A percentile compares a stretch with the other conserved stretches of the same genome.
Conservation (phyloP, 768 basidiomycete species). For the Daedaleopsis sinensis region DNA sequence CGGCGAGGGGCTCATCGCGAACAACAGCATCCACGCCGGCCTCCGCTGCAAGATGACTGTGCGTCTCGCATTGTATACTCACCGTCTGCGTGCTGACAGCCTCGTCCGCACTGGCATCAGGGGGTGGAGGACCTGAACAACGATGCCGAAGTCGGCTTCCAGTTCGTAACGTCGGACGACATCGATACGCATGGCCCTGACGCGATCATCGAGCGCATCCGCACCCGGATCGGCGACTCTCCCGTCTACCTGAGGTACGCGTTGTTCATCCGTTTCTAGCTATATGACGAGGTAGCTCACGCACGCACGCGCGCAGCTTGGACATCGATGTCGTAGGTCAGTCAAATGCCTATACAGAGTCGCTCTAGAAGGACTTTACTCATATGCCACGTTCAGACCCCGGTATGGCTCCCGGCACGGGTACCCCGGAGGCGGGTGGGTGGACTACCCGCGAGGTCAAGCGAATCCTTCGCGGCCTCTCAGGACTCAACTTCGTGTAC, state of each 20-base stretch:
- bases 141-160: constrained; percentile 78
- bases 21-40: constrained; percentile 81
- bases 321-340: constrained; percentile 84
- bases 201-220: constrained; percentile 72
- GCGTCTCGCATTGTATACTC: constrained; percentile 5
- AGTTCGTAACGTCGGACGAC: constrained; percentile 78
- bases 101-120: constrained; percentile 39
- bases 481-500: constrained; percentile 80
- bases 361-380: neutral
- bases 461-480: constrained; percentile 76
- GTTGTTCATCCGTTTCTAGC: constrained; percentile 44
- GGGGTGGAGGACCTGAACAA: constrained; percentile 64
- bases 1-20: constrained; percentile 75
- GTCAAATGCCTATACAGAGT: constrained; percentile 11
- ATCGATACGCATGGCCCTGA: constrained; percentile 78
- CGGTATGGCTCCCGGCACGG: constrained; percentile 78
- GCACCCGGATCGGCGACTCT: constrained; percentile 66
- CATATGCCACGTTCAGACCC: constrained; percentile 54
- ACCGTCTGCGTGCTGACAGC: neutral
- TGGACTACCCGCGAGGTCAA: constrained; percentile 86
- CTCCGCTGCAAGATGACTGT: constrained; percentile 72
- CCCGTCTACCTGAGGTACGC: constrained; percentile 73
- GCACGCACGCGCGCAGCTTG: constrained; percentile 42
- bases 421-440: constrained; percentile 83
- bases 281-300: neutral